phyloP scores from a whole-genome alignment of 1,284 basidiomycete genomes.

The Cutaneotrichosporon sp. region DNA sequence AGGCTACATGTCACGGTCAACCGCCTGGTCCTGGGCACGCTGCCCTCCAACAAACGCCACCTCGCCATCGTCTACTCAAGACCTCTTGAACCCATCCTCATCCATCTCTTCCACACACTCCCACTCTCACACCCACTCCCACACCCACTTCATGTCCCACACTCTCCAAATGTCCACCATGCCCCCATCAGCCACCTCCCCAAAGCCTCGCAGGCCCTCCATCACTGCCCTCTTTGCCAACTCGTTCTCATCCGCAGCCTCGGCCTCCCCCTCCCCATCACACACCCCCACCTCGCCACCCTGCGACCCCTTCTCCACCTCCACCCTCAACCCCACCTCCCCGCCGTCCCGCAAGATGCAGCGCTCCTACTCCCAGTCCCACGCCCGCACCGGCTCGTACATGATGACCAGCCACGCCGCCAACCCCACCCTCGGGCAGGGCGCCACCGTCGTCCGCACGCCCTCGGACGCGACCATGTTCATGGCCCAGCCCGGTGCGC shows the following conservation, averaged over 20 bases:
- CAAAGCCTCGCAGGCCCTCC: conserved; percentile 3
- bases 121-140: neutral
- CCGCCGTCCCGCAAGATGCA: conserved; percentile 12
- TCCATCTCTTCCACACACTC: neutral
- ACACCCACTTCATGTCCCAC: neutral
- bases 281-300: neutral
- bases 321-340: neutral
- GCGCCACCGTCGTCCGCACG: conserved; percentile 35
- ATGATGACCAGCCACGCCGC: neutral
- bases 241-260: neutral
- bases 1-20: neutral
- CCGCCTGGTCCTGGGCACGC: neutral
- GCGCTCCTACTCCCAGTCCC: conserved; percentile 22
- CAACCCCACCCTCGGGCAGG: conserved; percentile 18
- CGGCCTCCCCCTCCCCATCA: neutral
- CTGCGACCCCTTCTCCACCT: neutral
- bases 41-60: neutral
- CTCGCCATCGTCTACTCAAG: too few relatives aligned
- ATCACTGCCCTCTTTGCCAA: conserved; percentile 6
- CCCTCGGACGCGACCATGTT: conserved; percentile 34
- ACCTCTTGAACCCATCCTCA: neutral
- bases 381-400: conserved; percentile 9
- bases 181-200: neutral
- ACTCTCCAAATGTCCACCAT: conserved; percentile 2
- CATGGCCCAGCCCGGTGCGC: conserved; percentile 21